These are phyloP conservation scores for Quercus mongolica DNA, from an alignment of 306 rosid genomes.

Conservation along the genomic window DNA sequence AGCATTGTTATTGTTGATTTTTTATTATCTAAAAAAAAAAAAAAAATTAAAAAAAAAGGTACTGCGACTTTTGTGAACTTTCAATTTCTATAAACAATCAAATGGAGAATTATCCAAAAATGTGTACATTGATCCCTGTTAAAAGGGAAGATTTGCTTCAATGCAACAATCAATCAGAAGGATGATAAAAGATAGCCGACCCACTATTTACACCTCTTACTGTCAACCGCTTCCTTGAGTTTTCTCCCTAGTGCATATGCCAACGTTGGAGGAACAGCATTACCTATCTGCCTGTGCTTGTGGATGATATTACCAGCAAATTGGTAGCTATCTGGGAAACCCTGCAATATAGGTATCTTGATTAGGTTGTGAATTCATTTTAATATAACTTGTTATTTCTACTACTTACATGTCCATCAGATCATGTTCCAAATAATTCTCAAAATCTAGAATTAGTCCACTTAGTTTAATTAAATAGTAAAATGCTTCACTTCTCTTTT, in stretches of 20 bases:
- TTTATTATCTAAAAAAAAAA: not conserved
- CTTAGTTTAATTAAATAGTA: too few species aligned
- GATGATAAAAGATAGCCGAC: not conserved
- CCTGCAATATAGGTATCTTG: constrained; percentile 45
- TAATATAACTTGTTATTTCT: not conserved
- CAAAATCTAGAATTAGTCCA: not conserved
- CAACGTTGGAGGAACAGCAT: constrained; percentile 95
- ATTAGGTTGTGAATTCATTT: not conserved
- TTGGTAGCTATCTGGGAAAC: constrained; percentile 74
- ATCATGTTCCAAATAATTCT: not conserved
- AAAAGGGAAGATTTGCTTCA: not conserved
- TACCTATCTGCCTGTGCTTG: constrained; percentile 94
- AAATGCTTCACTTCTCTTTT: not conserved
- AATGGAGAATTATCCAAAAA: not conserved
- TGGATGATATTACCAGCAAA: constrained; percentile 73
- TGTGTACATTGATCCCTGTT: not conserved
- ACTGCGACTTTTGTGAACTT: not conserved
- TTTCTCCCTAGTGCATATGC: constrained; percentile 83
- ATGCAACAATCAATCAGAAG: not conserved
- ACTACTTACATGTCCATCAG: not conserved
- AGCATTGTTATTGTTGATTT: too few species aligned
- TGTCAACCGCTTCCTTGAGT: constrained; percentile 71
- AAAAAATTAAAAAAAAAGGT: not conserved
- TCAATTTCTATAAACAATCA: not conserved
- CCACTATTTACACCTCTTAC: constrained; percentile 25